Percentiles rank a stretch among this genome's conserved stretches.
phyloP scores from a whole-genome alignment of 306 rosid genomes.

The Trifolium fragiferum region DNA sequence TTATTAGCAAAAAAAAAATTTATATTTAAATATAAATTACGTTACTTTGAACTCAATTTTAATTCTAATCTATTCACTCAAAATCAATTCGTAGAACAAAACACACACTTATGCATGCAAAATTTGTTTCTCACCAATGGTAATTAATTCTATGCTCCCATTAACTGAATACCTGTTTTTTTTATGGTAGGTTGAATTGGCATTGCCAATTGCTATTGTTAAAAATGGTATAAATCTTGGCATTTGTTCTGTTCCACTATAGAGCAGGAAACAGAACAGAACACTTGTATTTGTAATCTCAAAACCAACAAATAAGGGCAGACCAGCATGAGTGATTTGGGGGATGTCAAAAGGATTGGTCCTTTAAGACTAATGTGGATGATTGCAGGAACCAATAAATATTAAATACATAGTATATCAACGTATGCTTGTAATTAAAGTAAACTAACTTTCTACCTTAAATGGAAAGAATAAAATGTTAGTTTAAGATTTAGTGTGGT shows the following conservation, averaged over 20 bases:
- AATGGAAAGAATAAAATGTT: conserved; percentile 43
- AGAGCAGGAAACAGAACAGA: conserved; percentile 23
- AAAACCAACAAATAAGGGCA: conserved; percentile 43
- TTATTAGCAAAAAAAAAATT: no score
- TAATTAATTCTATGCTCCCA: no score
- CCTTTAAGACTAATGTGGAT: conserved; percentile 17
- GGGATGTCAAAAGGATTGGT: conserved; percentile 32
- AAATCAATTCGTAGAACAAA: no score
- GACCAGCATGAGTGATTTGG: conserved; percentile 18
- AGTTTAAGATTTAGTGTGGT: conserved; percentile 10
- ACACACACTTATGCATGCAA: no score
- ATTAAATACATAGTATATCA: conserved; percentile 35
- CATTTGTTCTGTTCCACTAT: conserved; percentile 33
- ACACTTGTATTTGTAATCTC: conserved; percentile 34
- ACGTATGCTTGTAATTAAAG: conserved; percentile 32
- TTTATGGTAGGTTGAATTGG: not conserved
- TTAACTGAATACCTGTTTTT: no score
- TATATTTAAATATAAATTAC: no score
- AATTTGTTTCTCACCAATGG: no score
- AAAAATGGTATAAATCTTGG: conserved; percentile 38
- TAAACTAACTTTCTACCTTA: conserved; percentile 40
- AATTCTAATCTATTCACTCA: no score
- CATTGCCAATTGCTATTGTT: not conserved
- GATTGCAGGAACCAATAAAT: conserved; percentile 48
- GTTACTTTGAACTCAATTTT: no score